Evolutionary conservation across 73 alveolate species (phyloP).

Genomic region (Tetrahymena thermophila): DNA sequence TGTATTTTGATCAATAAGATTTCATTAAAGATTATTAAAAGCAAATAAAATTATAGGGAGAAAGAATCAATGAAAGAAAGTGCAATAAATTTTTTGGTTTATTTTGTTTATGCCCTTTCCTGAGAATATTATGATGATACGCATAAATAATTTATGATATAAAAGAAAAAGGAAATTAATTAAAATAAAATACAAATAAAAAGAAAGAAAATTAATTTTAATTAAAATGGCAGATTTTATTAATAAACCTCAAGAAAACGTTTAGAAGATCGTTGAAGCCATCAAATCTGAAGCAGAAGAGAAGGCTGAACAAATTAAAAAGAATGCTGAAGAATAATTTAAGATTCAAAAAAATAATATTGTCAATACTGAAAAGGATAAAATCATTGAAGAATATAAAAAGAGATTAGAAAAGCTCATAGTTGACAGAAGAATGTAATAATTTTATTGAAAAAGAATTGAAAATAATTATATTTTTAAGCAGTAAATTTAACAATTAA

Average conservation of each 20-base stretch:
- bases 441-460: neutral
- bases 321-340: slow-evolving; percentile 38
- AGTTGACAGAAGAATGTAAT: slow-evolving; percentile 36
- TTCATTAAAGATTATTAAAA: neutral
- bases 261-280: slow-evolving; percentile 41
- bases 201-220: neutral
- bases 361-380: slow-evolving; percentile 29
- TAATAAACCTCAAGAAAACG: slow-evolving; percentile 41
- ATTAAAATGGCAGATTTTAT: slow-evolving; percentile 31
- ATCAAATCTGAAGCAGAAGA: slow-evolving; percentile 40
- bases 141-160: neutral
- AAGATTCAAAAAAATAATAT: slow-evolving; percentile 34
- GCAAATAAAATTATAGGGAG: neutral
- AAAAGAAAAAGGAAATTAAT: neutral
- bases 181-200: neutral
- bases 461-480: neutral
- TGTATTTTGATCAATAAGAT: neutral
- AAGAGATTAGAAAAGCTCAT: slow-evolving; percentile 27
- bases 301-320: slow-evolving; percentile 36
- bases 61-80: neutral
- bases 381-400: slow-evolving; percentile 32
- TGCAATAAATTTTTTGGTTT: neutral
- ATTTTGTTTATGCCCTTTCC: neutral
- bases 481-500: neutral
- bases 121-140: neutral